Evolutionary conservation across 2,329 filamentous ascomycete genomes (phyloP).

Genomic region (Alternaria gaisen): DNA sequence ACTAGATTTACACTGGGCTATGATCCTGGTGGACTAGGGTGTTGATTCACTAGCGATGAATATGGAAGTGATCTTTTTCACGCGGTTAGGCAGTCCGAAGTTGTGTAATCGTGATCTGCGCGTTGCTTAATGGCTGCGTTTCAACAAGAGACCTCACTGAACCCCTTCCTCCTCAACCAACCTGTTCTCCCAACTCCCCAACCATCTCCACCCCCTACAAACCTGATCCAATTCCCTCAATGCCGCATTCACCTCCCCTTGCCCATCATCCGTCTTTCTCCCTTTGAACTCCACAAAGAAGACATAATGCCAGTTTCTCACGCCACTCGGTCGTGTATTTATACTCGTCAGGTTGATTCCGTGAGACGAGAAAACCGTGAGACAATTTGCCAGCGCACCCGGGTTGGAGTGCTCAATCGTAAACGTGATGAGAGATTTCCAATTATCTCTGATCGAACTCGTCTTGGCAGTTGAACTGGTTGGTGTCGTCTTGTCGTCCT

Average conservation of each 20-base stretch:
- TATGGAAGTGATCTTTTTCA: not conserved
- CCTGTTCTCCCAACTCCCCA: constrained; percentile 69
- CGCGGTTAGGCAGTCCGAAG: accelerated
- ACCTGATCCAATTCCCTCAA: constrained; percentile 66
- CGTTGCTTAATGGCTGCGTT: not conserved
- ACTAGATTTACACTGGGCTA: not conserved
- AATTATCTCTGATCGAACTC: constrained; percentile 10
- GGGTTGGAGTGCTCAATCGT: constrained; percentile 79
- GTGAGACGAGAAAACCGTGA: constrained; percentile 78
- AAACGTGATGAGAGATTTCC: constrained; percentile 81
- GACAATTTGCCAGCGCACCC: constrained; percentile 82
- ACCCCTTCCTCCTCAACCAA: not conserved
- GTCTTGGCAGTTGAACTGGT: not conserved
- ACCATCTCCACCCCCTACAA: constrained; percentile 71
- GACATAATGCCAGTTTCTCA: constrained; percentile 84
- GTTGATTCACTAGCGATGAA: not conserved
- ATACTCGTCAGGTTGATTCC: constrained; percentile 89
- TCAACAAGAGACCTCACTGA: not conserved
- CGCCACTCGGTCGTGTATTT: constrained; percentile 81
- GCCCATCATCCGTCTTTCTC: constrained; percentile 60
- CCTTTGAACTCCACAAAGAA: constrained; percentile 93
- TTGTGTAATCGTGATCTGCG: not conserved
- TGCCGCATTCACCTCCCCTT: constrained; percentile 65
- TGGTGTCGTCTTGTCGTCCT: not conserved
- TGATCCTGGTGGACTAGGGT: not conserved